Conservation (phyloP, 164 flowering plant species). For the Vitis rupestris region DNA sequence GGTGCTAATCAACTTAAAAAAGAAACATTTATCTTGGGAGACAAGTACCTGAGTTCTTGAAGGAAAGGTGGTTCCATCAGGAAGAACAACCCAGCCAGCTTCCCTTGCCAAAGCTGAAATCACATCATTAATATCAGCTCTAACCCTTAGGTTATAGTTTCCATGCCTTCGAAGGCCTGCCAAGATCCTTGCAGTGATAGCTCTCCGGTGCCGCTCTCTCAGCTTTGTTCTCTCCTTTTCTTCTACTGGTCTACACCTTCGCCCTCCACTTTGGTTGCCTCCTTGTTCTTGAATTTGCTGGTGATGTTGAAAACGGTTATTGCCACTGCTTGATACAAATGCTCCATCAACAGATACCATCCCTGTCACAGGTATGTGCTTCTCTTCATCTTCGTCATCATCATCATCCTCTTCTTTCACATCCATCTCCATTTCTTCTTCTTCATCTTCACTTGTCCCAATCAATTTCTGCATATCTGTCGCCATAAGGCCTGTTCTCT, state of each 20-base stretch:
- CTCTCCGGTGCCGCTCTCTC: constrained; percentile 86
- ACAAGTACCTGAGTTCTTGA: constrained; percentile 70
- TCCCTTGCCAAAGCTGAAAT: constrained; percentile 94
- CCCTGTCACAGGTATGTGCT: constrained; percentile 21
- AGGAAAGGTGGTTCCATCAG: constrained; percentile 99
- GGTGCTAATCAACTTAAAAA: background rate
- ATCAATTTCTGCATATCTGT: constrained; percentile 56
- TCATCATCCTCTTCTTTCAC: constrained; percentile 80
- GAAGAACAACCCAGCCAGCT: constrained; percentile 99
- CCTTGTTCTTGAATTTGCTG: constrained; percentile 47
- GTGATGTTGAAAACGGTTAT: constrained; percentile 39
- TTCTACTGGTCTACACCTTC: constrained; percentile 83
- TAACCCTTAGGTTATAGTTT: constrained; percentile 89
- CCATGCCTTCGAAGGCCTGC: constrained; percentile 96
- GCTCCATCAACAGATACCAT: constrained; percentile 40
- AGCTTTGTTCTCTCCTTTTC: constrained; percentile 97
- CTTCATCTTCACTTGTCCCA: constrained; percentile 77
- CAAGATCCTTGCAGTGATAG: constrained; percentile 89
- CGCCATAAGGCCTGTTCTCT: constrained; percentile 26
- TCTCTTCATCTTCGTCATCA: constrained; percentile 44
- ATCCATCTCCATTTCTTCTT: constrained; percentile 73
- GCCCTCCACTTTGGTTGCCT: constrained; percentile 42
- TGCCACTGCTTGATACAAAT: constrained; percentile 22
- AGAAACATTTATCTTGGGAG: background rate
- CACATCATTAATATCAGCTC: constrained; percentile 98